These are phyloP conservation scores for Dictyostelium firmibasis DNA, from an alignment of 78 protist genomes.

Conservation along the genomic window DNA sequence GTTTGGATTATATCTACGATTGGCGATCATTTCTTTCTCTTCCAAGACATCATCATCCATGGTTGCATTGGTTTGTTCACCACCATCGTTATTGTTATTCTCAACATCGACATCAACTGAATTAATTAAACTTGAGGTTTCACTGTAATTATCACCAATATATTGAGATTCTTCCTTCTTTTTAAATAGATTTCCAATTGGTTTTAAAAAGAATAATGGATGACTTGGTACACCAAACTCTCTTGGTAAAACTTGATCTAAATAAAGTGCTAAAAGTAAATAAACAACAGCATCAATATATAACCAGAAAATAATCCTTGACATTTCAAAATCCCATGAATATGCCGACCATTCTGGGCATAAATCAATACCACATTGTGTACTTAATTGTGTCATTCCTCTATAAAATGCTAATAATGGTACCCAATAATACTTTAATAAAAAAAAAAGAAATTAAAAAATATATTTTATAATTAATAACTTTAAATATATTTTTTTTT, in stretches of 20 bases:
- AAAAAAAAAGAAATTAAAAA: not conserved
- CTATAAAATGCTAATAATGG: constrained; percentile 82
- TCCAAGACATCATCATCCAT: constrained; percentile 47
- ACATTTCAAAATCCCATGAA: constrained; percentile 47
- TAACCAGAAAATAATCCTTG: constrained; percentile 53
- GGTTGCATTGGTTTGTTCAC: not conserved
- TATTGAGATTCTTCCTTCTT: not conserved
- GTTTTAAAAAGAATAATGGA: constrained; percentile 72
- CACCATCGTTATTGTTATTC: not conserved
- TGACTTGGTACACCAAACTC: constrained; percentile 80
- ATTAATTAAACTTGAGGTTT: not conserved
- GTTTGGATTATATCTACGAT: not conserved
- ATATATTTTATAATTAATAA: no score
- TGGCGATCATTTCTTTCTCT: not conserved
- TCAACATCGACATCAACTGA: not conserved
- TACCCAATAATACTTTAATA: constrained; percentile 5
- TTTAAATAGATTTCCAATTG: not conserved
- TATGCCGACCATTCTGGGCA: constrained; percentile 47
- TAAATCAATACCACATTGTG: constrained; percentile 35
- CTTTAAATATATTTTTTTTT: no score
- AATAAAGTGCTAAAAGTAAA: constrained; percentile 76
- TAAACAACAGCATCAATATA: constrained; percentile 71
- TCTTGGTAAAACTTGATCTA: constrained; percentile 84
- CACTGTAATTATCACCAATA: not conserved
- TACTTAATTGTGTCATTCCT: constrained; percentile 56